Base-by-base conservation (phyloP, 2,329 filamentous ascomycete species). In the Paracamarosporium sp. region DNA sequence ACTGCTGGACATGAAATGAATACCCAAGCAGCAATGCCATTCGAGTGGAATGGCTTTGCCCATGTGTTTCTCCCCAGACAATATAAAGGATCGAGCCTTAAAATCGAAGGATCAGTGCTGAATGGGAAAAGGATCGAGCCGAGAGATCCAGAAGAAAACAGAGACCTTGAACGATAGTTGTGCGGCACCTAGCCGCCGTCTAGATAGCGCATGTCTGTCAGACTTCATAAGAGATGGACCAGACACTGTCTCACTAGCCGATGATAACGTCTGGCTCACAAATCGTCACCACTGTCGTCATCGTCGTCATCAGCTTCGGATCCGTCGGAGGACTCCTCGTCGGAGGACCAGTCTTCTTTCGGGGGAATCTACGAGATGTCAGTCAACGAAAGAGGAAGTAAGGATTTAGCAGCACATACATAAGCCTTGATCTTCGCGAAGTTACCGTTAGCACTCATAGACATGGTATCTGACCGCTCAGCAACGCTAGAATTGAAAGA, bases 281-380 rank as follows among this genome's bases (percentile, higher is more conserved):
- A 48, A 4, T 74, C 67, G 33, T 76, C 73, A 22, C 75, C 75
- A 48, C 72, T 72, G n/a, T 72, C 69, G 46, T 81, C 73, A 27
- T 68, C 60, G 35, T 64, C 62, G 22, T 75, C 78, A 8, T 78
- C n/a, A 15, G 30, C 36, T 20, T 40, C 17, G 1, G 17, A 77
- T 30, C 84, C 78, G 5, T 79, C 77, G 36, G 28, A 22, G 11
- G 47, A 38, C 2, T 76, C 65, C 76, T 79, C 79, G 48, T 83
- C 81, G 3, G 72, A 69, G 73, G 78, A 52, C 77, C 76, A 61
- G 28, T 67, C 59, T 9, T 60, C 59, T 30, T 54, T 53, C 13
- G 63, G 56, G 12, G 63, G 56, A 22, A 55, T 52, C 62, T 66
- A 38, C 28, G 5, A 41, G 1, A n/a, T 1, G 51, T 67, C 11